Conservation (phyloP, 768 basidiomycete genomes). For the Tulasnella sp. region DNA sequence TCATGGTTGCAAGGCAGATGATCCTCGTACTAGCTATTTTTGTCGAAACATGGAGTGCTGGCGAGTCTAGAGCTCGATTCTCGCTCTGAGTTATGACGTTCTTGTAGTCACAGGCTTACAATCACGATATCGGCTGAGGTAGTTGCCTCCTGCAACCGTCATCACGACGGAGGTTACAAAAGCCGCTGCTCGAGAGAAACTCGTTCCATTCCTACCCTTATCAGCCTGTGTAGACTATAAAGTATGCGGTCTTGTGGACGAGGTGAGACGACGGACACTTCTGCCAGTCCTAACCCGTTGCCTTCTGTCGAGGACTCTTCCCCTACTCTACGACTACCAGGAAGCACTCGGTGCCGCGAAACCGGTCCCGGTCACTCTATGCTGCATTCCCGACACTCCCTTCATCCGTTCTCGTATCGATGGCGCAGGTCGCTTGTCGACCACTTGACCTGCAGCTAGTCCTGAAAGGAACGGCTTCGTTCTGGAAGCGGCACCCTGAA, state of each 20-base stretch:
- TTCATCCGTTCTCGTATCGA: neutral
- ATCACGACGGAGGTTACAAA: neutral
- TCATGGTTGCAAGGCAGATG: neutral
- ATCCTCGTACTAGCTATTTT: neutral
- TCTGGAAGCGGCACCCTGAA: no score
- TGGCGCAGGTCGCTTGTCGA: neutral
- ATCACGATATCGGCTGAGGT: no score
- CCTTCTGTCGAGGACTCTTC: neutral
- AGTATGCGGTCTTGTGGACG: neutral
- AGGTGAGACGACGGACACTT: neutral
- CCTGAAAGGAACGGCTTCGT: neutral
- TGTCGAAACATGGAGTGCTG: neutral
- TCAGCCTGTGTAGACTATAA: neutral
- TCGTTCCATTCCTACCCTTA: neutral
- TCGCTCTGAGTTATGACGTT: no score
- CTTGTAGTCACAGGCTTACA: no score
- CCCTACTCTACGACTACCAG: neutral
- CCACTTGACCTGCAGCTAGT: neutral
- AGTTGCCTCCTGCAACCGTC: no score
- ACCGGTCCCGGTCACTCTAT: neutral
- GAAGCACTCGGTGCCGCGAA: neutral
- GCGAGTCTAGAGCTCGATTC: neutral
- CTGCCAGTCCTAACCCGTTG: neutral
- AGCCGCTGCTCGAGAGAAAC: neutral
- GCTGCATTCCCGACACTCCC: neutral